These are phyloP conservation scores for Aspergillus saccharolyticus DNA, from an alignment of 495 filamentous ascomycete species.

Conservation along the genomic window DNA sequence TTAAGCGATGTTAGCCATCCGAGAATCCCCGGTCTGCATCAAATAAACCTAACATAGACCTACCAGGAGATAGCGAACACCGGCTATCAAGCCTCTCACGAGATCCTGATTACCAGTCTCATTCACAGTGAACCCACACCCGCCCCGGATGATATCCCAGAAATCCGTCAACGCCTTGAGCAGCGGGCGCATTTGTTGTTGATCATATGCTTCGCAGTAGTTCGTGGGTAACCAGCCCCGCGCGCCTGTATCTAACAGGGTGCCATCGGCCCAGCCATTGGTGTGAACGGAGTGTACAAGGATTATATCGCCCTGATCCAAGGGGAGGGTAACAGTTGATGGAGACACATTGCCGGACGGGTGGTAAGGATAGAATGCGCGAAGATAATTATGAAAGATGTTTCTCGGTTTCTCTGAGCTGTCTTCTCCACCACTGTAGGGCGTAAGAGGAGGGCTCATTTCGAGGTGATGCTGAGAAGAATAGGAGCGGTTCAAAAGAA, in stretches of 20 bases:
- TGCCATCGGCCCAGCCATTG: conserved; percentile 99
- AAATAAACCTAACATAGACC: conserved; percentile 25
- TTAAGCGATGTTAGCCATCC: conserved; percentile 25
- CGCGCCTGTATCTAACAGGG: conserved; percentile 79
- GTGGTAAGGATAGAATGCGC: conserved; percentile 93
- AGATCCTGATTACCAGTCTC: conserved; percentile 84
- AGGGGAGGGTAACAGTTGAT: conserved; percentile 77
- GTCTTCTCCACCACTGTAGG: conserved; percentile 55
- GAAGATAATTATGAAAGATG: conserved; percentile 89
- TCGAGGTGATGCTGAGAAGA: conserved; percentile 33
- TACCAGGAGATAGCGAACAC: conserved; percentile 85
- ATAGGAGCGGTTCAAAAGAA: conserved; percentile 27
- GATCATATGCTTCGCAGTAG: conserved; percentile 93
- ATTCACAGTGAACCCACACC: conserved; percentile 57
- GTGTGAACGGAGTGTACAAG: conserved; percentile 95
- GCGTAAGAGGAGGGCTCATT: conserved; percentile 71
- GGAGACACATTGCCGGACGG: conserved; percentile 65
- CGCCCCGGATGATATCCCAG: conserved; percentile 81
- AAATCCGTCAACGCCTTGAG: conserved; percentile 84
- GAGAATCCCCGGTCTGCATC: too few relatives aligned
- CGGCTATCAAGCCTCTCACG: conserved; percentile 87
- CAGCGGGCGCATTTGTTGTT: conserved; percentile 75
- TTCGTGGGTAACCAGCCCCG: conserved; percentile 98
- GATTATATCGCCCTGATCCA: conserved; percentile 88
- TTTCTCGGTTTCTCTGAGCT: conserved; percentile 47